Evolutionary conservation across 257 asterid species (phyloP), one percentile per base, ranked within the genome.

Genomic region (Anisodus acutangulus): DNA sequence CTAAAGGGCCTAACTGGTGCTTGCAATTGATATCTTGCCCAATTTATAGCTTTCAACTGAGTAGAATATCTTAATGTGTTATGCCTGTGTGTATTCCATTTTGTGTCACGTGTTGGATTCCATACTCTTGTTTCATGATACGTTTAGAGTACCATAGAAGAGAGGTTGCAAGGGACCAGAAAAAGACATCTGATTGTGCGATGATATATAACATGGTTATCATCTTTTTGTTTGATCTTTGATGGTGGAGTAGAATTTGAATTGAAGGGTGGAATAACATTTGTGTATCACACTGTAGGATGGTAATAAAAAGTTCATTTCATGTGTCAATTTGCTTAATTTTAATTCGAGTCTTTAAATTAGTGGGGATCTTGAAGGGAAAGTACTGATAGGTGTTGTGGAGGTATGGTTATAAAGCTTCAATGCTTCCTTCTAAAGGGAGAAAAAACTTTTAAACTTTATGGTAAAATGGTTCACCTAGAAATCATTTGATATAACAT

Each of bases 401-500:
- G 43, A 74, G 63, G 2, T 76, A 70, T 26, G 22, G 47, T 76
- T 64, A 4, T 35, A 64, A 31, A 11, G 17, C 71, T 31, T 64
- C 71, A 64, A 26, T 51, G 63, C 19, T 51, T 26, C 63, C 22
- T 39, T 53, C 51, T 51, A 51, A 76, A 51, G 22, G 47, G 12
- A 26, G n/a, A 49, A 51, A 26, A 68, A 15, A 4, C 13, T 51
- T 51, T 8, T 22, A 49, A 26, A 76, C 22, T 51, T 7, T 26
- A 76, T 35, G 26, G 57, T 6, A 22, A 51, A 76, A 76, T 51
- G 81, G 47, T 51, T 51, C 81, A 49, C 63, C 47, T 22, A 12
- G 63, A 51, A 26, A 51, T 47, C 63, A 51, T 76, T 76, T 76
- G 47, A 76, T 51, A 76, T 51, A 76, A 5, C 81, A 76, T 76